Conservation (phyloP, 495 filamentous ascomycete genomes). For the Penicillium samsonianum region DNA sequence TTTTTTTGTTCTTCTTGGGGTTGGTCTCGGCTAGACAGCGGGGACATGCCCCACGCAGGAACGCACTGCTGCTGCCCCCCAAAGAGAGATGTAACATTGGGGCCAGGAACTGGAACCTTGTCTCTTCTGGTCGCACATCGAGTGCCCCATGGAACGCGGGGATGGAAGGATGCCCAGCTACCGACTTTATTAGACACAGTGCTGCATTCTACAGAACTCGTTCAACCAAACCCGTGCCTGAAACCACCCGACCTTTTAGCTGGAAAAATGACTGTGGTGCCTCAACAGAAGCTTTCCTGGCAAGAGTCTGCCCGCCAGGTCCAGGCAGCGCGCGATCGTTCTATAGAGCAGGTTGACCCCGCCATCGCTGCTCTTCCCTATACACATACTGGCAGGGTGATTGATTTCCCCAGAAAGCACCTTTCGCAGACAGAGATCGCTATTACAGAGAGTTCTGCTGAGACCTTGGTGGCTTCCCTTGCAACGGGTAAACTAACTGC, state of each 20-base stretch:
- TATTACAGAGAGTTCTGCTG: neutral
- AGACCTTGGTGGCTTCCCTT: neutral
- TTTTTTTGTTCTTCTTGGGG: neutral
- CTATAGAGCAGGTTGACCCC: slow-evolving; percentile 4
- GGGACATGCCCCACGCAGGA: too few relatives aligned
- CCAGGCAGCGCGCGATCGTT: neutral
- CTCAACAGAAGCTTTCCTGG: neutral
- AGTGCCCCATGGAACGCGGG: neutral
- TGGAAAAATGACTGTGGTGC: slow-evolving; percentile 4
- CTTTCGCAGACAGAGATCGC: neutral
- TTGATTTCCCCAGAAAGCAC: slow-evolving; percentile 4
- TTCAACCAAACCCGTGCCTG: neutral
- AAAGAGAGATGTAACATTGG: neutral
- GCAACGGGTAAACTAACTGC: neutral
- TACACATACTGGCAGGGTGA: slow-evolving; percentile 1
- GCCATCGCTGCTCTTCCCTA: slow-evolving; percentile 1
- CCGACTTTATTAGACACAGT: neutral
- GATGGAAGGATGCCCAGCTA: neutral
- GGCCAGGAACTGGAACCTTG: neutral
- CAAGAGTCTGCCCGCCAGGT: slow-evolving; percentile 5
- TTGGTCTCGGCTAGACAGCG: too few relatives aligned
- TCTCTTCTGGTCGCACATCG: neutral
- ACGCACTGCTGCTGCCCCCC: neutral
- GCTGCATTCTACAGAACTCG: neutral
- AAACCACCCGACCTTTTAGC: neutral